Conservation (phyloP, 164 flowering plant genomes). For the Paratinospora sagittata region DNA sequence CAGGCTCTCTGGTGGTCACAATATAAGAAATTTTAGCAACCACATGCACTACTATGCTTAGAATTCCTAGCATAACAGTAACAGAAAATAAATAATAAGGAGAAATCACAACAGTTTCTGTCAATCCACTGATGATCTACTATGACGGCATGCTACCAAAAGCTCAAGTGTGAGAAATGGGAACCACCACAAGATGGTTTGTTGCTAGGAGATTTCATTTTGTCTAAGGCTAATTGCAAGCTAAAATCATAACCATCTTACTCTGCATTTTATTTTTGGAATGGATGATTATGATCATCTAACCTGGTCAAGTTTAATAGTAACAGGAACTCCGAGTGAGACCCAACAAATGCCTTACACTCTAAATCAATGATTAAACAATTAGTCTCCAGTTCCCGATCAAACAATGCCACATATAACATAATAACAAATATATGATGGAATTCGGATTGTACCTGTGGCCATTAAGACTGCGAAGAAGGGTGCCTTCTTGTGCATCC, state of each 20-base stretch:
- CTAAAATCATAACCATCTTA: background rate
- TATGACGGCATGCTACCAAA: background rate
- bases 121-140: too few relatives aligned
- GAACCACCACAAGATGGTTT: background rate
- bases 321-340: background rate
- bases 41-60: background rate
- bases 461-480: constrained; percentile 60
- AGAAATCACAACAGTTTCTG: too few relatives aligned
- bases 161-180: background rate
- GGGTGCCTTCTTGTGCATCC: constrained; percentile 70
- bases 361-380: background rate
- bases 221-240: background rate
- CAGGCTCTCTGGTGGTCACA: constrained; percentile 63
- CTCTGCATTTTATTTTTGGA: background rate
- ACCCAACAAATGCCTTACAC: background rate
- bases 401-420: background rate
- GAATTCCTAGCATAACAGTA: background rate
- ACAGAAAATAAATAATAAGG: too few relatives aligned
- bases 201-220: background rate
- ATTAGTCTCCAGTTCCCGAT: background rate
- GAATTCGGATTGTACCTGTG: constrained; percentile 50
- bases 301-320: background rate
- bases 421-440: background rate
- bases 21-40: background rate
- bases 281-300: background rate